Percentiles rank a stretch among this genome's conserved stretches.
Evolutionary conservation across 2,329 filamentous ascomycete genomes (phyloP).

Genomic region (Colletotrichum scovillei): DNA sequence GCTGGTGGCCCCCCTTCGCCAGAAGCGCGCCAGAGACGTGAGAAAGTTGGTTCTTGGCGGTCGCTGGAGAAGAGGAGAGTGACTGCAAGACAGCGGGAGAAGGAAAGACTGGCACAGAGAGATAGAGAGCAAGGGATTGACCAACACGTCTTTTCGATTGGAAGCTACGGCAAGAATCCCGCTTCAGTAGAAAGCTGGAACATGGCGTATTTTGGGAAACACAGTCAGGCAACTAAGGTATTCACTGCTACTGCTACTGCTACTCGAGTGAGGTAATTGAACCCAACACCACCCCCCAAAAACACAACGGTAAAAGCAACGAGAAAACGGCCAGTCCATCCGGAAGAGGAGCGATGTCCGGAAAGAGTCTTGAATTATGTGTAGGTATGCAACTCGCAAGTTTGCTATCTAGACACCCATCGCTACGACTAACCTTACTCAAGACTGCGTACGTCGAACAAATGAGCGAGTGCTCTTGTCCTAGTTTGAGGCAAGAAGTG

Average conservation of each 20-base stretch:
- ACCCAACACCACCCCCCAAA: neutral
- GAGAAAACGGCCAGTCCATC: neutral
- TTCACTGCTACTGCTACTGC: no score
- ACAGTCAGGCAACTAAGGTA: neutral
- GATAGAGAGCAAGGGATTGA: neutral
- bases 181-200: neutral
- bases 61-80: neutral
- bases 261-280: neutral
- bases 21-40: neutral
- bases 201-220: neutral
- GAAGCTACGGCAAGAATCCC: neutral
- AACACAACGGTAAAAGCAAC: neutral
- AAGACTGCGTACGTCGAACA: neutral
- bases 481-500: neutral
- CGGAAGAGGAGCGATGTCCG: neutral
- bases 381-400: neutral
- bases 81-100: neutral
- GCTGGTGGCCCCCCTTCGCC: neutral
- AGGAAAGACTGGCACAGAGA: neutral
- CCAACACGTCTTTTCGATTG: neutral
- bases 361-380: neutral
- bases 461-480: neutral
- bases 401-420: neutral
- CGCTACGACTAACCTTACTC: neutral
- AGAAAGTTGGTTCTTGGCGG: neutral